Percentiles rank a stretch among this genome's conserved stretches.
phyloP scores from a whole-genome alignment of 1,139 yeast genomes.

The Wickerhamiella infanticola region DNA sequence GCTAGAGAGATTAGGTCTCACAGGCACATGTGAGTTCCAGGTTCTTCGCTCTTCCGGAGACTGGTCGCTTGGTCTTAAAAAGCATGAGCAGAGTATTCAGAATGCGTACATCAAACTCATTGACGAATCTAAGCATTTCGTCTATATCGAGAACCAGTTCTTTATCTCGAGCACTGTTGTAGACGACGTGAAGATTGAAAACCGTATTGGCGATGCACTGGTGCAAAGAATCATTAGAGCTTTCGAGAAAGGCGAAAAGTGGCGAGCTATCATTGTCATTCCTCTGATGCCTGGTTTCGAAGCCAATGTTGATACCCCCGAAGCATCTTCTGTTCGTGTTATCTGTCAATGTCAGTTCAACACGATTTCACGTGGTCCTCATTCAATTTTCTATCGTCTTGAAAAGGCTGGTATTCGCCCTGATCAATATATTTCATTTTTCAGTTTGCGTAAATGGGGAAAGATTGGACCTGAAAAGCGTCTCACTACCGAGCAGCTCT shows the following conservation, averaged over 20 bases:
- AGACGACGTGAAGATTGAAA: slow-evolving; percentile 75
- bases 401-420: slow-evolving; percentile 67
- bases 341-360: slow-evolving; percentile 95
- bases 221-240: slow-evolving; percentile 91
- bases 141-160: slow-evolving; percentile 89
- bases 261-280: slow-evolving; percentile 85
- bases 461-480: slow-evolving; percentile 62
- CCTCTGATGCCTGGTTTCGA: slow-evolving; percentile 98
- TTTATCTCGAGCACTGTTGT: slow-evolving; percentile 77
- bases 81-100: slow-evolving; percentile 81
- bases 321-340: slow-evolving; percentile 84
- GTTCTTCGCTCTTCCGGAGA: slow-evolving; percentile 72
- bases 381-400: slow-evolving; percentile 78
- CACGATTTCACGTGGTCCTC: slow-evolving; percentile 80
- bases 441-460: slow-evolving; percentile 91
- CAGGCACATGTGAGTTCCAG: slow-evolving; percentile 88
- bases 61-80: slow-evolving; percentile 83
- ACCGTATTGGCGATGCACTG: slow-evolving; percentile 88
- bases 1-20: slow-evolving; percentile 42
- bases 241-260: slow-evolving; percentile 52
- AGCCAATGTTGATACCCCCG: slow-evolving; percentile 83
- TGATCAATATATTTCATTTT: slow-evolving; percentile 81
- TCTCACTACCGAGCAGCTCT: slow-evolving; percentile 78
- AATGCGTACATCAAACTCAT: slow-evolving; percentile 82
- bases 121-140: slow-evolving; percentile 82